Evolutionary conservation across 78 protist species (phyloP), one percentile per base, ranked within the genome.

Genomic region (Dictyostelium citrinum): DNA sequence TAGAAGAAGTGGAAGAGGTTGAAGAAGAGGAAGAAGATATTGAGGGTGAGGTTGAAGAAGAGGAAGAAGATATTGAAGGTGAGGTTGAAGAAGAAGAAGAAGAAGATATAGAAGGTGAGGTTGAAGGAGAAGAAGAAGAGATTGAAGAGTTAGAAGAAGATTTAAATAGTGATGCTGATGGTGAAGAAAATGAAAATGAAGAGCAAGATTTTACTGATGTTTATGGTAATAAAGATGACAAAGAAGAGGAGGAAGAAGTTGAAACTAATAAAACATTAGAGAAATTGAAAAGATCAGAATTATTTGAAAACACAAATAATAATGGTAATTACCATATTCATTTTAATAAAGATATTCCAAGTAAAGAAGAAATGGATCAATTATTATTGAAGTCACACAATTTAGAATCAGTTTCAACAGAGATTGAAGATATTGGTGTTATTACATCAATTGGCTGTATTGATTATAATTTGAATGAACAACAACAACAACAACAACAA

Each of bases 351-450:
- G 85, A 78, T 11, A 49, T 88, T 14, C 2, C 49, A 27, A 67
- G 35, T 43, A 16, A 16, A 29, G 71, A 64, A 24, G 76, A 88
- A 68, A 45, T 88, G 29, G 67, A 76, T 4, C 39, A 37, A 41
- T 35, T 88, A 35, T 10, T 76, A 8, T 31, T n/a, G 49, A 67
- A 76, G 20, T 29, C 64, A 29, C 37, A 67, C 10, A 60, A 78
- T 5, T 39, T 88, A 7, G 55, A 78, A 20, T 17, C 80, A 67
- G 6, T 24, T 67, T 88, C 93, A 76, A n/a, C 16, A 7, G 93
- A 88, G 22, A 39, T 88, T 24, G 76, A 88, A 46, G 41, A 43
- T 39, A 43, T 88, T 88, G 93, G 93, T 20, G 12, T 78, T 29
- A 5, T 78, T 1, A 61, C 85, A 20, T 88, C 85, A 27, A 20